phyloP scores from a whole-genome alignment of 345 rosid genomes.

The Rhodamnia rubescens region DNA sequence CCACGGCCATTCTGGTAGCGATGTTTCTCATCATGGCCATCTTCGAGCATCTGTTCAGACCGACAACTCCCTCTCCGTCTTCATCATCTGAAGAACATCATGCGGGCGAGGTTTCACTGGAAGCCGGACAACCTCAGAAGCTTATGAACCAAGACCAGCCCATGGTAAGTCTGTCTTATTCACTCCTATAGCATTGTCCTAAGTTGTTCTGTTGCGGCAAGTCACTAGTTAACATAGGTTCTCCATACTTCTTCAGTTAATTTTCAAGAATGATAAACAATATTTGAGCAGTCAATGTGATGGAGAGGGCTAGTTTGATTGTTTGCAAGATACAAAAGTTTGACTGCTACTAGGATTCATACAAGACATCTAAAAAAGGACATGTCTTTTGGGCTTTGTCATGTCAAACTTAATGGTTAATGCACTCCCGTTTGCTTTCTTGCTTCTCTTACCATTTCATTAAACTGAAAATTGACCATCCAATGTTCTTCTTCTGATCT shows the following conservation, averaged over 20 bases:
- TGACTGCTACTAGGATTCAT: background rate
- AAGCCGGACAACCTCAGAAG: slow-evolving; percentile 17
- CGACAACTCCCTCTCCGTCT: slow-evolving; percentile 30
- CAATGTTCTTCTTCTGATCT: background rate
- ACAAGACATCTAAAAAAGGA: background rate
- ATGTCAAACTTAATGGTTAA: background rate
- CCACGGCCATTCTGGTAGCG: slow-evolving; percentile 86
- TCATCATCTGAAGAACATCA: slow-evolving; percentile 27
- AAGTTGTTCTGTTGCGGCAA: background rate
- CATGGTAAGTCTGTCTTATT: slow-evolving; percentile 3
- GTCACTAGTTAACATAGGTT: background rate
- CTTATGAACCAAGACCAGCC: slow-evolving; percentile 10
- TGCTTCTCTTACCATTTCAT: background rate
- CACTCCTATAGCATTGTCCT: background rate
- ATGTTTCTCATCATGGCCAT: slow-evolving; percentile 94
- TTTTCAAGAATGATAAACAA: background rate
- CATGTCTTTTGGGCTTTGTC: background rate
- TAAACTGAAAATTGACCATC: background rate
- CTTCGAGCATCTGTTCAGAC: slow-evolving; percentile 77
- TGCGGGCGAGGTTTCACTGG: slow-evolving; percentile 2
- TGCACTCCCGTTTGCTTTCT: background rate
- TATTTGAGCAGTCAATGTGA: background rate
- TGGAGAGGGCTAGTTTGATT: background rate
- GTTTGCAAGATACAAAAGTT: background rate
- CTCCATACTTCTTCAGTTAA: background rate